These are phyloP conservation scores for Chamaecyparis obtusa DNA, from an alignment of 75 land plant species.

Conservation along the genomic window DNA sequence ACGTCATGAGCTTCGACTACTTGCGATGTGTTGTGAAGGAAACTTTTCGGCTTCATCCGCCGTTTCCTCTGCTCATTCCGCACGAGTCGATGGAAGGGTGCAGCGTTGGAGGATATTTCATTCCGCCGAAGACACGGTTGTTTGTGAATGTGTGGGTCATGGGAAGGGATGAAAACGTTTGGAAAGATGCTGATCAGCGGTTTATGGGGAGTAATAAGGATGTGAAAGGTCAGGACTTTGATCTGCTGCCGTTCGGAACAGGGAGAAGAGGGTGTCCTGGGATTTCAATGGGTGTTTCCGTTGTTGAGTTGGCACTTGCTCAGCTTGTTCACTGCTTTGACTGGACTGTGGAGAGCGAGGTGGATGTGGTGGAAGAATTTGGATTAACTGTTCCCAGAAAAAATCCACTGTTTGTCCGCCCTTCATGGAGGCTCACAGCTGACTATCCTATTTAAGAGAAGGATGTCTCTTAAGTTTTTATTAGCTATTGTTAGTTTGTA, in stretches of 20 bases:
- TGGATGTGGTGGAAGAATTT: not conserved
- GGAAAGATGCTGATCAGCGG: slow-evolving; percentile 18
- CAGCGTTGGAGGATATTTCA: slow-evolving; percentile 12
- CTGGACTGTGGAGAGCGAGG: not conserved
- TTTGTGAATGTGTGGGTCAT: slow-evolving; percentile 19
- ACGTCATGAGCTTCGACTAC: not conserved
- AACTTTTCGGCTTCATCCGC: slow-evolving; percentile 20
- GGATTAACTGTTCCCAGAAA: not conserved
- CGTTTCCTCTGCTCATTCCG: slow-evolving; percentile 15
- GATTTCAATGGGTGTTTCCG: not conserved
- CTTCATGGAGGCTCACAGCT: not conserved
- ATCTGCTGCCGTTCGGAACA: slow-evolving; percentile 23
- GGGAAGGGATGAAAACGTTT: slow-evolving; percentile 13
- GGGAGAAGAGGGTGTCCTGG: slow-evolving; percentile 2
- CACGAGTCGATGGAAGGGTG: slow-evolving; percentile 12
- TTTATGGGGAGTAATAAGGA: slow-evolving; percentile 16
- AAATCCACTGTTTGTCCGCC: not conserved
- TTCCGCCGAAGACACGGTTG: slow-evolving; percentile 6
- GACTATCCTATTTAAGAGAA: not conserved
- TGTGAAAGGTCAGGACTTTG: slow-evolving; percentile 25
- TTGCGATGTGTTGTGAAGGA: slow-evolving; percentile 15
- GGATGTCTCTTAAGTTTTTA: no score
- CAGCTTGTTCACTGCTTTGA: not conserved
- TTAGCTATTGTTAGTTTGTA: no score
- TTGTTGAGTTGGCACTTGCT: not conserved